Evolutionary conservation across 1,284 basidiomycete genomes (phyloP), one percentile per base, ranked within the genome.

Genomic region (Cystobasidium pallidum): DNA sequence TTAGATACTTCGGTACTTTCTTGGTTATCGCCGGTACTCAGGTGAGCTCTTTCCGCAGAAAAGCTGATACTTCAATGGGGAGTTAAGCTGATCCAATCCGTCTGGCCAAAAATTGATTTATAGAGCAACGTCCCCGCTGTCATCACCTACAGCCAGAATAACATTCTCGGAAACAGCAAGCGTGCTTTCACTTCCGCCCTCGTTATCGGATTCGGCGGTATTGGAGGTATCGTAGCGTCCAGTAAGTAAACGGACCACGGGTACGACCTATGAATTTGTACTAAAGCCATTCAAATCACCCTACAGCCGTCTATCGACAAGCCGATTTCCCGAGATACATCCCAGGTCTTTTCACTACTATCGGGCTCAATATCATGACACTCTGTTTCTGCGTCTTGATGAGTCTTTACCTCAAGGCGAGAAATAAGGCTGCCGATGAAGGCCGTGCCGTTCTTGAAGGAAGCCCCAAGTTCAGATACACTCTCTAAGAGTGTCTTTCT

Each of bases 151-250:
- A 78, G 79, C 52, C 79, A 81, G 74, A 81, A 81, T 76, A 82
- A 82, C 77, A 81, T 84, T 47, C 79, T 80, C 13, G 78, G 78
- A 17, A 81, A 83, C 74, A 79, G 79, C 24, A 83, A 83, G 77
- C 75, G 76, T 17, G 74, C 76, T 26, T 72, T 78, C 58, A 66
- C 75, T 0, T 74, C 74, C 0, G 47, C 88, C 86, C 59, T 93
- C 88, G 76, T 92, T 89, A 57, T 82, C 79, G 51, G 92, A 84
- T 79, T 75, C 24, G 75, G 94, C 92, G 70, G 95, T 89, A 63
- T 83, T 36, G 83, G 83, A 26, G 83, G 83, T 66, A 83, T 84
- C 76, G 75, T 83, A 66, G 81, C 81, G 19, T 80, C 79, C 19
- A 61, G 58, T 61, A 43, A 61, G 58, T 45, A 10, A n/a, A n/a